Evolutionary conservation across 2,329 filamentous ascomycete genomes (phyloP).

Genomic region (Amphichorda felina): DNA sequence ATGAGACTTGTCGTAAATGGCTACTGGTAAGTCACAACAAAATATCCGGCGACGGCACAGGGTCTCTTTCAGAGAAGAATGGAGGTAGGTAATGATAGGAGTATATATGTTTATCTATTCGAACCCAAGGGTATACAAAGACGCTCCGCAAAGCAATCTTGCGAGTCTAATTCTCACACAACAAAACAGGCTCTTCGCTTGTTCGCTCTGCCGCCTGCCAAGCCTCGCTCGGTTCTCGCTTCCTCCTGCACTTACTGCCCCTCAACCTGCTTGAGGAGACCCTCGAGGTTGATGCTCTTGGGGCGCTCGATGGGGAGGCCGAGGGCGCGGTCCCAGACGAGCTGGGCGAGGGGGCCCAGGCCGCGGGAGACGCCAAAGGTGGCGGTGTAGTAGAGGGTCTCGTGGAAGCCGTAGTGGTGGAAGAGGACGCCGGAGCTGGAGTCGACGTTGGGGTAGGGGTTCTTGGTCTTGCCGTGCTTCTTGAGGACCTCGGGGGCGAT

Average conservation of each 20-base stretch:
- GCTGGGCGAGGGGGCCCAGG: slow-evolving; percentile 80
- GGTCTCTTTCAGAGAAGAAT: too few species aligned
- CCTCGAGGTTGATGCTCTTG: slow-evolving; percentile 92
- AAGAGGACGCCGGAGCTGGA: slow-evolving; percentile 88
- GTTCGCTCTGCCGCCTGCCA: too few species aligned
- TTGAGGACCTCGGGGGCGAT: slow-evolving; percentile 84
- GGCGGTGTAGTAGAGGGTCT: slow-evolving; percentile 87
- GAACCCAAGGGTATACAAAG: too few species aligned
- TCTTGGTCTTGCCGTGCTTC: slow-evolving; percentile 97
- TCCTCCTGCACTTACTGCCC: slow-evolving; percentile 18
- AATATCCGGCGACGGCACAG: too few species aligned
- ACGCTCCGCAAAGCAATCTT: too few species aligned
- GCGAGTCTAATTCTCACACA: too few species aligned
- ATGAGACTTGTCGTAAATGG: too few species aligned
- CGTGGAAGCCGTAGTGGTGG: slow-evolving; percentile 95
- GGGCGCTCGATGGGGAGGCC: slow-evolving; percentile 94
- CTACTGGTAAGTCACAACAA: too few species aligned
- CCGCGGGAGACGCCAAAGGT: slow-evolving; percentile 59
- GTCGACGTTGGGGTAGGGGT: slow-evolving; percentile 96
- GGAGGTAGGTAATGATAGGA: too few species aligned
- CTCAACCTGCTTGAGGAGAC: slow-evolving; percentile 60
- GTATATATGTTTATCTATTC: too few species aligned
- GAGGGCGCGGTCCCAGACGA: slow-evolving; percentile 91
- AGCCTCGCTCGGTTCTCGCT: too few species aligned
- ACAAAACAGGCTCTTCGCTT: too few species aligned